Evolutionary conservation across 768 basidiomycete genomes (phyloP), one percentile per base, ranked within the genome.

Genomic region (Inosperma sp.): DNA sequence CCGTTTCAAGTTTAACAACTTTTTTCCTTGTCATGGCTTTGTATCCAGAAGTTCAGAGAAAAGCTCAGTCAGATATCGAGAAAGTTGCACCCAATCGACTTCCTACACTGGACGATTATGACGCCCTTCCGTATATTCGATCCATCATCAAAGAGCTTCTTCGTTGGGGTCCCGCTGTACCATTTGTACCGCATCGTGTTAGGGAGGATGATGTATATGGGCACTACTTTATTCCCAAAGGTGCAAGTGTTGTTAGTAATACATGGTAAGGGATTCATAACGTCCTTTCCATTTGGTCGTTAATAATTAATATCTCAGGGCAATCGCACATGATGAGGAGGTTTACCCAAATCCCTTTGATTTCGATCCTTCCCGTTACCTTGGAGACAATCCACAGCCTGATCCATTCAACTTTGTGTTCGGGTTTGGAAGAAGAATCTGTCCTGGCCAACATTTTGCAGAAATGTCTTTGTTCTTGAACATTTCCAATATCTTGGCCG

Each of bases 61-160:
- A 63, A 13, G 70, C 66, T 1, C 67, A 72, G 41, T 53, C 52
- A 5, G 74, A 74, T 49, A 59, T 74, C 8, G 71, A 74, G 35
- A 35, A 40, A 0, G 58, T 67, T 10, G 49, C 33, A 16, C 58
- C 57, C 12, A 64, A 65, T 12, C 54, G 61, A 1, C 57, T 74
- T 8, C 71, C 71, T 2, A 63, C 51, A 1, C 46, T 66, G 49
- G 56, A 5, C 4, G 70, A 74, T 45, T 48, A 54, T 4, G 49
- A 58, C 13, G 39, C 50, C 4, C 49, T 72, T 25, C 68, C 67
- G 1, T 72, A 71, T 49, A 47, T 72, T 14, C 50, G 57, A 4
- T 70, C 71, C 2, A 33, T 74, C 7, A 42, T 69, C 17, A 65
- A 68, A 51, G 74, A 76, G 56, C 54, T 67, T 12, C 43, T 72